Conservation (phyloP, 2,329 filamentous ascomycete genomes). For the Arthrobotrys megalospora region DNA sequence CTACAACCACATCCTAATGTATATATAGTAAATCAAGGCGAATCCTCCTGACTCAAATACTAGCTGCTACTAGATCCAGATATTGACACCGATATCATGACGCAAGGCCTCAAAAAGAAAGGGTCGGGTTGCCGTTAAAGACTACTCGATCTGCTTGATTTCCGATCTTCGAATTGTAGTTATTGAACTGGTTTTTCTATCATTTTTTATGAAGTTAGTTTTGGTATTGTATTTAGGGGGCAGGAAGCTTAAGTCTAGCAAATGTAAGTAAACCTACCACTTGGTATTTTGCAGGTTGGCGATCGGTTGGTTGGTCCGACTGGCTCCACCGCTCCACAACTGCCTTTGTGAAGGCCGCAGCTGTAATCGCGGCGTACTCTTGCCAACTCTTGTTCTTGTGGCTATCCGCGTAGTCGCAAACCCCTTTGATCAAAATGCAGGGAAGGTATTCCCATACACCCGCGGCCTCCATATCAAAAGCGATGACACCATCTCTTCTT, state of each 20-base stretch:
- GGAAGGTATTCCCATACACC: slow-evolving; percentile 66
- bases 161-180: background rate
- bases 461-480: slow-evolving; percentile 67
- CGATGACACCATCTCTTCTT: slow-evolving; percentile 62
- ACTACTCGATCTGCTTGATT: background rate
- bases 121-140: background rate
- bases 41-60: too few relatives aligned
- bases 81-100: too few relatives aligned
- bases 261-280: background rate
- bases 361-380: slow-evolving; percentile 67
- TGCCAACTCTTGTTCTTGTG: slow-evolving; percentile 68
- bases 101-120: too few relatives aligned
- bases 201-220: too few relatives aligned
- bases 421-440: slow-evolving; percentile 66
- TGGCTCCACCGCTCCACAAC: slow-evolving; percentile 60
- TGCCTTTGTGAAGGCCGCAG: slow-evolving; percentile 66
- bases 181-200: background rate
- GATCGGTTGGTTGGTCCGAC: background rate
- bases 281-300: background rate
- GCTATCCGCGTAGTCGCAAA: slow-evolving; percentile 68
- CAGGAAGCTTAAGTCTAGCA: too few relatives aligned
- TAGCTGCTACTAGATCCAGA: too few relatives aligned
- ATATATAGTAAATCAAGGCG: too few relatives aligned
- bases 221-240: too few relatives aligned
- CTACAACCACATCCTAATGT: too few relatives aligned